Conservation (phyloP, 2,329 filamentous ascomycete species). For the Coniella vitis region DNA sequence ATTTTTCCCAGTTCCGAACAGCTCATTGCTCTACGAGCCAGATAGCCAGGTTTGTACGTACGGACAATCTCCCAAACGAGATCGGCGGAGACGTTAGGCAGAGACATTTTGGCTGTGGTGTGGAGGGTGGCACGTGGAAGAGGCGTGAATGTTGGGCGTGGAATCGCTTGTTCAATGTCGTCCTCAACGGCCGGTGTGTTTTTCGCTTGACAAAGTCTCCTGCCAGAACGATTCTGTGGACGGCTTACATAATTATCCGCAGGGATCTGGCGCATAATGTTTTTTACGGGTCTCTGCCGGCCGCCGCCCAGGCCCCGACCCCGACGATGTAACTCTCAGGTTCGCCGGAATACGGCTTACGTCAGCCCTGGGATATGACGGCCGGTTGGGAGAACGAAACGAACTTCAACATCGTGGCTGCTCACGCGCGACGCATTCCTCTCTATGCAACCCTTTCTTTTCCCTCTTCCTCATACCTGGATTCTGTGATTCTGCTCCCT, state of each 20-base stretch:
- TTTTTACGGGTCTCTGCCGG: background rate
- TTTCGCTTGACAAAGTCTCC: constrained; percentile 12
- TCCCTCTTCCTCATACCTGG: background rate
- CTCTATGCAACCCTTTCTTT: background rate
- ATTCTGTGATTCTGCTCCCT: background rate
- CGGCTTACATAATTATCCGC: constrained; percentile 9
- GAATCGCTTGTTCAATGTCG: constrained; percentile 13
- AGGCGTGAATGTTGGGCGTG: constrained; percentile 14
- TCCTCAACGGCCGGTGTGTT: constrained; percentile 7
- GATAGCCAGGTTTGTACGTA: constrained; percentile 47
- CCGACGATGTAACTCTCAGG: constrained; percentile 7
- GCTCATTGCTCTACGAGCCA: background rate
- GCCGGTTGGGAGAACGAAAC: background rate
- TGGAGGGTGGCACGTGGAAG: constrained; percentile 1
- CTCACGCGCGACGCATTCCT: background rate
- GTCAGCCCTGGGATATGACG: constrained; percentile 3
- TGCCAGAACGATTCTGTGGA: constrained; percentile 13
- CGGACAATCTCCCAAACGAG: constrained; percentile 92
- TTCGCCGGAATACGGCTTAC: background rate
- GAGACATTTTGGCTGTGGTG: constrained; percentile 46
- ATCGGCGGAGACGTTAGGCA: constrained; percentile 77
- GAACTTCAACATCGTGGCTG: background rate
- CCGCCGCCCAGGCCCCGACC: background rate
- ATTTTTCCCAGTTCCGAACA: no score
- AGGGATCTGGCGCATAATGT: background rate